Percentiles rank a stretch among this genome's conserved stretches.
Conservation (phyloP, 179 eudicot genomes). For the Pouteria campechiana region DNA sequence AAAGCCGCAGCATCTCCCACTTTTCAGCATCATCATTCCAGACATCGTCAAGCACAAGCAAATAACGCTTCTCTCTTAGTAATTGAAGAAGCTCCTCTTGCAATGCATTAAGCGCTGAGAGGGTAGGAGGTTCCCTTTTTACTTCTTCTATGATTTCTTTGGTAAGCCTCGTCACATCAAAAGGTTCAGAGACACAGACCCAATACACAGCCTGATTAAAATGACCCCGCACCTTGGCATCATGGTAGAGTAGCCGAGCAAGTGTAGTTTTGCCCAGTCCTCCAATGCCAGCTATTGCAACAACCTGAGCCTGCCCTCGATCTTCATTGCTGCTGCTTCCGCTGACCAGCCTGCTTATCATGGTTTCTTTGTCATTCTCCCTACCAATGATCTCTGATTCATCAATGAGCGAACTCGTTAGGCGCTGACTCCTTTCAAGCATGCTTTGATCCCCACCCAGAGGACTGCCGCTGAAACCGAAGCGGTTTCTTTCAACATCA, state of each 20-base stretch:
- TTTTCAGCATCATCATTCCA: conserved; percentile 26
- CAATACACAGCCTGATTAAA: conserved; percentile 12
- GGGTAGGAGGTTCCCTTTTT: not conserved
- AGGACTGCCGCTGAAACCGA: not conserved
- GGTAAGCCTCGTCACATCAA: conserved; percentile 9
- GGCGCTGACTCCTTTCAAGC: not conserved
- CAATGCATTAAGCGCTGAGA: too few species aligned
- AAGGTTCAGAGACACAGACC: conserved; percentile 18
- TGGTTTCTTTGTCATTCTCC: conserved; percentile 2
- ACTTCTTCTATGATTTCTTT: conserved; percentile 16
- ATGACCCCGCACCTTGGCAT: not conserved
- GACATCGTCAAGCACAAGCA: too few species aligned
- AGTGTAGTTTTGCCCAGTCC: conserved; percentile 31
- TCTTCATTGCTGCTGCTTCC: not conserved
- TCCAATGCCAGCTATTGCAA: conserved; percentile 20
- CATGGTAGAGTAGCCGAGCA: conserved; percentile 10
- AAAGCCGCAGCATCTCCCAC: conserved; percentile 21
- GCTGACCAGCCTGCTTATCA: conserved; percentile 8
- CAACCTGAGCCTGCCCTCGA: not conserved
- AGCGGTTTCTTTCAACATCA: conserved; percentile 1
- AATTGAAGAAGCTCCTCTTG: too few species aligned
- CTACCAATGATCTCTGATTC: conserved; percentile 4
- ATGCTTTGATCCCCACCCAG: not conserved
- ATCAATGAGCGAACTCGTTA: conserved; percentile 2
- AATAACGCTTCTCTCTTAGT: too few species aligned